Percentiles rank a stretch among this genome's conserved stretches.
phyloP scores from a whole-genome alignment of 2,329 filamentous ascomycete genomes.

The Verticillium zaregamsianum region DNA sequence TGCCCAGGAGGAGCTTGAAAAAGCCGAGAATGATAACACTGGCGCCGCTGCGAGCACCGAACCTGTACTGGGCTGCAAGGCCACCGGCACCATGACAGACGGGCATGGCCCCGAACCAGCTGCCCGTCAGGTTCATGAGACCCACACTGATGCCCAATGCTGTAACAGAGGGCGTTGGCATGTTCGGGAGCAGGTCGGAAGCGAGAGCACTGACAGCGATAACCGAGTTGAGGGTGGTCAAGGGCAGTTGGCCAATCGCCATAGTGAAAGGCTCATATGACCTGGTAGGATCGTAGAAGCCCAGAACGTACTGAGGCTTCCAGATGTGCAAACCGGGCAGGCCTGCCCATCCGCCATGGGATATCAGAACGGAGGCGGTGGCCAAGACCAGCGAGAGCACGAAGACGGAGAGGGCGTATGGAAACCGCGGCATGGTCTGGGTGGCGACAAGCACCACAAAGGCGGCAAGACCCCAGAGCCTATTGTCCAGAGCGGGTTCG shows the following conservation, averaged over 20 bases:
- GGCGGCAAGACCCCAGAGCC: constrained; percentile 69
- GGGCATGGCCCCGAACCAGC: constrained; percentile 94
- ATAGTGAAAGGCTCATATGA: constrained; percentile 30
- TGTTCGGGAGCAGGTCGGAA: constrained; percentile 67
- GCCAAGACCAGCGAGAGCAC: constrained; percentile 64
- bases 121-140: constrained; percentile 76
- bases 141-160: constrained; percentile 78
- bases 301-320: constrained; percentile 50
- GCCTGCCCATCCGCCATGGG: constrained; percentile 16
- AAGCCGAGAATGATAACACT: constrained; percentile 76
- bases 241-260: constrained; percentile 83
- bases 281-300: constrained; percentile 25
- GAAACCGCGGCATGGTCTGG: constrained; percentile 60
- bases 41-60: constrained; percentile 83
- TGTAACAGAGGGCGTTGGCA: constrained; percentile 66
- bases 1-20: constrained; percentile 70
- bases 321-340: constrained; percentile 56
- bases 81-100: constrained; percentile 92
- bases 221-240: constrained; percentile 90
- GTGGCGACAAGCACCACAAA: constrained; percentile 69
- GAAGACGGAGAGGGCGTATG: constrained; percentile 75
- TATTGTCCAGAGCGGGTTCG: constrained; percentile 68
- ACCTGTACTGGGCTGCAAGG: constrained; percentile 84
- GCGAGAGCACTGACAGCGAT: constrained; percentile 81
- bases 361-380: constrained; percentile 29